Evolutionary conservation across 129 eudicot species (phyloP).

Genomic region (Calendula officinalis): DNA sequence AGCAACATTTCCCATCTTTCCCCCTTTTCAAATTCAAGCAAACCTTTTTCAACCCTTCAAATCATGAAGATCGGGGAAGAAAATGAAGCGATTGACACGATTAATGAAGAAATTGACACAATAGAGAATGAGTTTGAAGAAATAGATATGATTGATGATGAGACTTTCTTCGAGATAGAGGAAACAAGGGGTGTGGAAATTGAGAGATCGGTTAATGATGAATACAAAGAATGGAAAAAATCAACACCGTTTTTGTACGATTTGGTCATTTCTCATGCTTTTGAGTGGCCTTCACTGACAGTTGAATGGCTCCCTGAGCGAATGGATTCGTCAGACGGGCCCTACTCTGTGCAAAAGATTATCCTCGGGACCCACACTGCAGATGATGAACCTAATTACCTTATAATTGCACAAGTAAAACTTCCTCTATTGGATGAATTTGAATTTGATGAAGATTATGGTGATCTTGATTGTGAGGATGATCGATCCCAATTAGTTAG

Average conservation of each 20-base stretch:
- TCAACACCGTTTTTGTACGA: constrained; percentile 72
- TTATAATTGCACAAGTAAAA: constrained; percentile 69
- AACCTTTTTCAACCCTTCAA: neutral
- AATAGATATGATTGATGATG: neutral
- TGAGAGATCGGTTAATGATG: constrained; percentile 64
- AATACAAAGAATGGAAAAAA: constrained; percentile 85
- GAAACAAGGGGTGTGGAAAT: constrained; percentile 49
- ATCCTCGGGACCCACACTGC: constrained; percentile 70
- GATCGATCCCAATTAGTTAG: constrained; percentile 52
- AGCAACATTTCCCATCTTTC: constrained; percentile 7
- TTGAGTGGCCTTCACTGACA: constrained; percentile 91
- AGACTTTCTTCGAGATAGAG: constrained; percentile 13
- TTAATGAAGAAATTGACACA: neutral
- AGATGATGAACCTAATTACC: constrained; percentile 67
- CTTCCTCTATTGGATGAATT: constrained; percentile 40
- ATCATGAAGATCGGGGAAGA: constrained; percentile 5
- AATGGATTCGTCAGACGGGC: constrained; percentile 54
- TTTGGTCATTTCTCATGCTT: constrained; percentile 59
- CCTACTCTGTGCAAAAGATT: constrained; percentile 65
- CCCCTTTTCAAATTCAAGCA: constrained; percentile 10
- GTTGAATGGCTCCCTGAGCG: constrained; percentile 89
- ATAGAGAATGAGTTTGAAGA: no score
- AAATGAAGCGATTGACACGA: neutral
- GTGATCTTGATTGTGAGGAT: constrained; percentile 55
- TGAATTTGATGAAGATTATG: constrained; percentile 54